phyloP scores from a whole-genome alignment of 2,329 filamentous ascomycete species.

The Reticulascus tulasneorum region DNA sequence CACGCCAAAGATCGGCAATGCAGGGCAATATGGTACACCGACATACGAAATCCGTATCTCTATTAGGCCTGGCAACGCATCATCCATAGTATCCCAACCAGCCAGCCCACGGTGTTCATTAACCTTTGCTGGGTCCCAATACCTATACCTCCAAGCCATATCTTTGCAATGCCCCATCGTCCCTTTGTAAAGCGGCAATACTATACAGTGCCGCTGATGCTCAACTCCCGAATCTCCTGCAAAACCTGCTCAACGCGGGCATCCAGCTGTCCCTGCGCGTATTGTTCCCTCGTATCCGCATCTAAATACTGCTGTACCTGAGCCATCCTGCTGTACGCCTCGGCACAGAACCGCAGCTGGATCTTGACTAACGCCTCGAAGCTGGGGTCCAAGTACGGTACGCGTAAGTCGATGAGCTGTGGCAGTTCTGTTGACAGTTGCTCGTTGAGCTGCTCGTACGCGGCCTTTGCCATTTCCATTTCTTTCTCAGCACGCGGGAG shows the following conservation, averaged over 20 bases:
- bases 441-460: conserved; percentile 96
- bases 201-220: conserved; percentile 76
- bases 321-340: conserved; percentile 96
- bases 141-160: too few species aligned
- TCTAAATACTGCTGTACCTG: conserved; percentile 99
- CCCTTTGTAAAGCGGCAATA: too few species aligned
- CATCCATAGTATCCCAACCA: too few species aligned
- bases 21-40: too few species aligned
- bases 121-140: too few species aligned
- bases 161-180: too few species aligned
- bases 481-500: conserved; percentile 95
- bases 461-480: conserved; percentile 85
- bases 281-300: conserved; percentile 91
- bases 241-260: conserved; percentile 89
- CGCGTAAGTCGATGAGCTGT: conserved; percentile 91
- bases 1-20: too few species aligned
- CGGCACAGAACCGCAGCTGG: conserved; percentile 93
- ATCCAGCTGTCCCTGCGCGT: conserved; percentile 89
- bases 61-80: too few species aligned
- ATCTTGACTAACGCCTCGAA: conserved; percentile 99
- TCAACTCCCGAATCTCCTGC: conserved; percentile 94
- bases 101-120: too few species aligned
- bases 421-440: conserved; percentile 90
- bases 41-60: too few species aligned
- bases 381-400: conserved; percentile 93